Conservation (phyloP, 192 early-diverging fungal genomes). For the Backusella psychrophila region DNA sequence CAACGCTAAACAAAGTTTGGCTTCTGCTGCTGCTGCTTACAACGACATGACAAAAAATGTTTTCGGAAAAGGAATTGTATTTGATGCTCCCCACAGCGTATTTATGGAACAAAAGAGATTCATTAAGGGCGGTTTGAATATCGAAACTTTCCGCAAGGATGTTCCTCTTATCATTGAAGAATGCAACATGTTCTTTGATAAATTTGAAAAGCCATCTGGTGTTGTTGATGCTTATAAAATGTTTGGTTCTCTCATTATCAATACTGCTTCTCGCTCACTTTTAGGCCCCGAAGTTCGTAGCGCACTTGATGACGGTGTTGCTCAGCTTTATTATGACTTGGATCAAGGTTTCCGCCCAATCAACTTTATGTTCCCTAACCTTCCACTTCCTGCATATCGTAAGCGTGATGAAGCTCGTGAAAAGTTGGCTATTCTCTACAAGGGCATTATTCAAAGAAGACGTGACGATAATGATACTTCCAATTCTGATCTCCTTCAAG, state of each 20-base stretch:
- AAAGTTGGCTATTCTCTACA: slow-evolving; percentile 77
- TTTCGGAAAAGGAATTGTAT: slow-evolving; percentile 93
- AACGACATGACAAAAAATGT: slow-evolving; percentile 89
- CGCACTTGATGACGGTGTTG: slow-evolving; percentile 64
- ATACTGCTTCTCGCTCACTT: slow-evolving; percentile 92
- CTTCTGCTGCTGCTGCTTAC: slow-evolving; percentile 94
- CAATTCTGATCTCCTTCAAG: slow-evolving; percentile 70
- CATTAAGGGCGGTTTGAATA: slow-evolving; percentile 88
- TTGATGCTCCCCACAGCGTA: slow-evolving; percentile 86
- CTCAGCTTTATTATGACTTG: slow-evolving; percentile 91
- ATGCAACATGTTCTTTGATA: slow-evolving; percentile 72
- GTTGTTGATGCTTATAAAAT: slow-evolving; percentile 73
- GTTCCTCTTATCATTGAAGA: slow-evolving; percentile 85
- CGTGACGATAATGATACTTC: slow-evolving; percentile 40
- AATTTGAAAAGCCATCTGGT: slow-evolving; percentile 55
- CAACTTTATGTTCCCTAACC: slow-evolving; percentile 90
- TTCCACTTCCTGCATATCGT: slow-evolving; percentile 87
- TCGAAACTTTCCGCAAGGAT: slow-evolving; percentile 84
- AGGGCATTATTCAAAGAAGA: slow-evolving; percentile 76
- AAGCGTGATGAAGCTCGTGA: slow-evolving; percentile 80
- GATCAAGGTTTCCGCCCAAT: slow-evolving; percentile 92
- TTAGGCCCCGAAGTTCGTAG: slow-evolving; percentile 91
- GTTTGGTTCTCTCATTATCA: slow-evolving; percentile 88
- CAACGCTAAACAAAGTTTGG: slow-evolving; percentile 82
- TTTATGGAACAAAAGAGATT: slow-evolving; percentile 99